Conservation (phyloP, 73 alveolate species). For the Stentor roeselii region DNA sequence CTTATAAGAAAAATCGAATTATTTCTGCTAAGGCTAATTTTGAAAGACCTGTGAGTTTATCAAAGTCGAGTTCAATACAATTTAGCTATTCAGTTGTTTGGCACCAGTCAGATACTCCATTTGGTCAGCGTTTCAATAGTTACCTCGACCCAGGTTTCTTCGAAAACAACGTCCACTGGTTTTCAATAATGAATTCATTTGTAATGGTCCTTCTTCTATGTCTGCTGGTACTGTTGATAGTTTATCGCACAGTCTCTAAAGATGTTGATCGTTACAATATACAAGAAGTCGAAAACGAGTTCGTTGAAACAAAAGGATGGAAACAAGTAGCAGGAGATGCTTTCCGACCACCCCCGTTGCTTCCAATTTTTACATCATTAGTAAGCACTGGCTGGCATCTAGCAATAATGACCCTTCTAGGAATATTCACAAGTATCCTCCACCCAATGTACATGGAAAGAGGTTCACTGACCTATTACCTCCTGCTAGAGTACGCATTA, state of each 20-base stretch:
- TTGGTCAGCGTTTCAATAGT: slow-evolving; percentile 35
- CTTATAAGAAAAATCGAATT: slow-evolving; percentile 38
- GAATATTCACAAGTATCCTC: neutral
- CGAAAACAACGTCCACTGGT: slow-evolving; percentile 60
- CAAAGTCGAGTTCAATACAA: slow-evolving; percentile 28
- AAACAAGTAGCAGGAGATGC: slow-evolving; percentile 33
- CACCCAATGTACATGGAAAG: slow-evolving; percentile 15
- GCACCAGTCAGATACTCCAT: slow-evolving; percentile 31
- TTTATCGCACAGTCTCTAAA: slow-evolving; percentile 34
- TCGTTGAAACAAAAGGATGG: slow-evolving; percentile 23
- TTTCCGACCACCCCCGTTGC: neutral
- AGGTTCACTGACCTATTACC: neutral
- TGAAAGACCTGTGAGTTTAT: slow-evolving; percentile 1
- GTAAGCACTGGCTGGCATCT: slow-evolving; percentile 21
- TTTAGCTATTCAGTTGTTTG: slow-evolving; percentile 43
- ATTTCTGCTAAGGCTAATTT: slow-evolving; percentile 12
- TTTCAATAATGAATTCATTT: slow-evolving; percentile 49
- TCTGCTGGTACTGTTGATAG: slow-evolving; percentile 41
- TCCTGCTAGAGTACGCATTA: slow-evolving; percentile 9
- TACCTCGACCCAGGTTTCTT: slow-evolving; percentile 51
- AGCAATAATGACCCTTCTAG: neutral
- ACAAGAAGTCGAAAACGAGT: slow-evolving; percentile 23
- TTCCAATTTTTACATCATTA: neutral
- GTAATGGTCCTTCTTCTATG: slow-evolving; percentile 44
- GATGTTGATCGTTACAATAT: slow-evolving; percentile 12